Evolutionary conservation across 75 land plant genomes (phyloP).

Genomic region (Pinus taeda): DNA sequence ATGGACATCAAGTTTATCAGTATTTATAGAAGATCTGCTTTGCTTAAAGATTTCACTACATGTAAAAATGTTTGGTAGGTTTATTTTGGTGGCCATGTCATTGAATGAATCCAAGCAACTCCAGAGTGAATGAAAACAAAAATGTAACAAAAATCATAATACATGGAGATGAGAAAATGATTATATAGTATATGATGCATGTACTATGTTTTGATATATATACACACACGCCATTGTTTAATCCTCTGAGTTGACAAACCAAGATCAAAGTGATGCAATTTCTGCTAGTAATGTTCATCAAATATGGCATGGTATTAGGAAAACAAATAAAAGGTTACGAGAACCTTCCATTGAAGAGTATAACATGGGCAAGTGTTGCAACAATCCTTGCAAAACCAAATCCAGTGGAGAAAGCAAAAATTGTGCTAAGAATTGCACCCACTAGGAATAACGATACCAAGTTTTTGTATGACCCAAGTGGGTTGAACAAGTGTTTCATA

Average conservation of each 20-base stretch:
- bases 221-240: neutral
- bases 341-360: slow-evolving; percentile 30
- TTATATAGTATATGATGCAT: neutral
- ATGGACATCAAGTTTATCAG: slow-evolving; percentile 18
- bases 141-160: neutral
- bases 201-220: neutral
- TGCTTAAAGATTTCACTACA: slow-evolving; percentile 24
- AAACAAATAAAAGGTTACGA: neutral
- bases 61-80: neutral
- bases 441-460: neutral
- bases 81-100: neutral
- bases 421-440: slow-evolving; percentile 13
- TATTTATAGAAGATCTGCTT: slow-evolving; percentile 16
- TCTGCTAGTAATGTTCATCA: neutral
- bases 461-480: neutral
- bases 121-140: neutral
- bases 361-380: slow-evolving; percentile 30
- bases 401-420: slow-evolving; percentile 30
- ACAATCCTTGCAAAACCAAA: slow-evolving; percentile 31
- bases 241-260: neutral
- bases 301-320: neutral
- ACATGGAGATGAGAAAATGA: too few relatives aligned
- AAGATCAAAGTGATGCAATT: neutral
- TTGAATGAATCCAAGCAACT: neutral
- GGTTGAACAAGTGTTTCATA: slow-evolving; percentile 53